Evolutionary conservation across 306 rosid genomes (phyloP), one percentile per base, ranked within the genome.

Genomic region (Lablab purpureus): DNA sequence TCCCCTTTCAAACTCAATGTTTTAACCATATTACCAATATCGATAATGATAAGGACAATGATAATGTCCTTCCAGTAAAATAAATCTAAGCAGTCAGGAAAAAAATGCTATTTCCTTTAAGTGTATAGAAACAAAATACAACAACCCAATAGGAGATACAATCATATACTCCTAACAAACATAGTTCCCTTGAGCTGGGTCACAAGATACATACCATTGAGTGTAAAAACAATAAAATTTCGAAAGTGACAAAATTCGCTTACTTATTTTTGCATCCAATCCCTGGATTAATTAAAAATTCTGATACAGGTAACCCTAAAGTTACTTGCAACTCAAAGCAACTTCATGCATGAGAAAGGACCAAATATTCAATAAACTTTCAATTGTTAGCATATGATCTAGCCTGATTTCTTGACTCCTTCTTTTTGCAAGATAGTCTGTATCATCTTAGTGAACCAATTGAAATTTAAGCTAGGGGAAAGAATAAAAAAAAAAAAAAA

Each of bases 301-400:
- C 73, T 60, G 21, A 59, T 36, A 19, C 50, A 67, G 59, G 22
- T 25, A 73, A 43, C 45, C 30, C 66, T 58, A 77, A 59, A 67
- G 75, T 58, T n/a, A 55, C 27, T 59, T 70, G 41, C 56, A 70
- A 18, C 47, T 64, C 19, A 63, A 77, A 59, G 30, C 64, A 49
- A 59, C 74, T 76, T 67, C 78, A 54, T 67, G 70, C 56, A 78
- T 25, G 51, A 73, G 67, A 40, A 74, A 79, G 47, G 76, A 67
- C 19, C 36, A 71, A 66, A 43, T 36, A 28, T 23, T 66, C 46
- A 67, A 66, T 62, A 77, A 73, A 36, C 52, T 78, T 55, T 55
- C 67, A 45, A 23, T 41, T 52, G 62, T 52, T 10, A 84, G 32
- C 27, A 36, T 50, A 32, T n/a, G 12, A 60, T 49, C 55, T 9